Percentiles rank a stretch among this genome's conserved stretches.
phyloP scores from a whole-genome alignment of 805 yeast species.

The Metschnikowia henanensis region DNA sequence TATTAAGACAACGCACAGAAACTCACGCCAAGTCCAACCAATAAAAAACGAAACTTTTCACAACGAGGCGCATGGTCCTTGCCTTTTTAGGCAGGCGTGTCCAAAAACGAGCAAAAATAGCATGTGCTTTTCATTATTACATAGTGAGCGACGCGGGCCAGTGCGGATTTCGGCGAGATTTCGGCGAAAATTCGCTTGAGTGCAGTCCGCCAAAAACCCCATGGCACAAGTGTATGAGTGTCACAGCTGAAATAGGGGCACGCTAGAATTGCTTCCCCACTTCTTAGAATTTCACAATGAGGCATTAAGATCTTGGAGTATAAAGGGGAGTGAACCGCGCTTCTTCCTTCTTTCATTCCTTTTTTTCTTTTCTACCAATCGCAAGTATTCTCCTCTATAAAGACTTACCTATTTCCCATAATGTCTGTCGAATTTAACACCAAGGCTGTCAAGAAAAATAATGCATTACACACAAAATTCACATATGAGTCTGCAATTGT shows the following conservation, averaged over 20 bases:
- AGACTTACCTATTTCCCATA: too few species aligned
- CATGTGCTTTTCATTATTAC: too few species aligned
- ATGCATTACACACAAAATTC: slow-evolving; percentile 59
- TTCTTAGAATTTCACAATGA: too few species aligned
- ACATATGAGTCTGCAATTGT: slow-evolving; percentile 78
- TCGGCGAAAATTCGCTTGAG: slow-evolving; percentile 16
- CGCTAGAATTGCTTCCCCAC: not conserved
- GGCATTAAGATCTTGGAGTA: not conserved
- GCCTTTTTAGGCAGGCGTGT: slow-evolving; percentile 1
- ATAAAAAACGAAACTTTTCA: not conserved
- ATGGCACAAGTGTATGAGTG: not conserved
- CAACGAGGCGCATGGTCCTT: not conserved
- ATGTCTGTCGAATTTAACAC: slow-evolving; percentile 23
- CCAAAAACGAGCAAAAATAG: not conserved
- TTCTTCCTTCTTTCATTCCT: too few species aligned
- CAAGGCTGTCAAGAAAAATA: slow-evolving; percentile 50
- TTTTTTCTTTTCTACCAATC: too few species aligned
- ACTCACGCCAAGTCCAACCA: not conserved
- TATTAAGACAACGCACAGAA: not conserved
- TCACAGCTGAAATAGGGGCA: slow-evolving; percentile 2
- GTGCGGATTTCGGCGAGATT: slow-evolving; percentile 18
- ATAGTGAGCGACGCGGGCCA: too few species aligned
- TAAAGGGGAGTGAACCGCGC: not conserved
- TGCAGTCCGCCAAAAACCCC: slow-evolving; percentile 9
- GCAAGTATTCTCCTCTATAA: too few species aligned